Evolutionary conservation across 192 early-diverging fungal genomes (phyloP), one percentile per base, ranked within the genome.

Genomic region (Gryganskiella cystojenkinii): DNA sequence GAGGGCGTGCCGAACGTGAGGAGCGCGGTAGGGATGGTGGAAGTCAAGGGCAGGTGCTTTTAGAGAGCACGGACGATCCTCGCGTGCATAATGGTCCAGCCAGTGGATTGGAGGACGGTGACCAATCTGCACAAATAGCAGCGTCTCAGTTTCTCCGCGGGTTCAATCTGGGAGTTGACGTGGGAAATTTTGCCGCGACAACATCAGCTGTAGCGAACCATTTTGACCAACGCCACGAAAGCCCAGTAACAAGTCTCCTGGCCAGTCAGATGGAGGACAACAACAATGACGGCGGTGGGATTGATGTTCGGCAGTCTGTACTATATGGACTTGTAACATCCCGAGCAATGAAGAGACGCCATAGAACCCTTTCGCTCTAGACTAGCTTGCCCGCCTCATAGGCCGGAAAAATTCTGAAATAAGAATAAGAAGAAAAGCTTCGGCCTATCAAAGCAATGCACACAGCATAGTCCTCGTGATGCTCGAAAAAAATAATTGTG

Each of bases 291-390:
- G 25, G 4, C 69, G 63, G 31, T 52, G 54, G 19, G 24, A 61
- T 20, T 65, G 65, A n/a, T n/a, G n/a, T n/a, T 56, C 53, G 73
- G 33, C 64, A 57, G 53, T 44, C 51, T 1, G 60, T 63, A 2
- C 17, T 67, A 8, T 76, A 76, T 76, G 73, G 73, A 1, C 31
- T 76, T 17, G 58, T 63, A 51, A 76, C 67, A 58, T 51, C 64
- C 14, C 61, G 61, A n/a, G 65, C 64, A 44, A 53, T 63, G 33
- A 68, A 54, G 47, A 67, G 60, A 51, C 56, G 73, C 47, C 50
- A 59, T 53, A 58, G 73, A 25, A 40, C 73, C n/a, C 56, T 76
- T 19, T 76, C 73, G 49, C 73, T 76, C 14, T 76, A 64, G 40
- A 14, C 15, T 20, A 17, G 5, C 17, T 50, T 27, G 31, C n/a